phyloP scores from a whole-genome alignment of 2,329 filamentous ascomycete species.

The Arthrobotrys conoides region DNA sequence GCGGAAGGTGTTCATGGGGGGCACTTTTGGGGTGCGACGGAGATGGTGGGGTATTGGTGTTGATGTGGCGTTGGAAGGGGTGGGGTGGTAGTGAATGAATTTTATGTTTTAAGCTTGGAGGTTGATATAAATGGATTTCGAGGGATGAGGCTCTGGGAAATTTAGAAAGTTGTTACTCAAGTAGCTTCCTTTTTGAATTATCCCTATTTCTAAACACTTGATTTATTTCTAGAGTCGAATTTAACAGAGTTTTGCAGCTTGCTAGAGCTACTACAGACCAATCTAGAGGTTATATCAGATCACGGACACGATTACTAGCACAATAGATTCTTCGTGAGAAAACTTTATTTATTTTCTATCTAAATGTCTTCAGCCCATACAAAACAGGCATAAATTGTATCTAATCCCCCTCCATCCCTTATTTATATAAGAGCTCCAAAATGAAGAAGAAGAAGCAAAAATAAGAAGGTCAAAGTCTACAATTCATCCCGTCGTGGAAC shows the following conservation, averaged over 20 bases:
- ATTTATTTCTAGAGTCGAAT: not conserved
- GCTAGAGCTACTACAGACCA: no score
- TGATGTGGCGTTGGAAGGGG: slow-evolving; percentile 13
- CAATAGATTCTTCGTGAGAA: slow-evolving; percentile 4
- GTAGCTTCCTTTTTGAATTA: not conserved
- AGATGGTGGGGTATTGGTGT: not conserved
- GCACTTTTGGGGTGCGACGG: not conserved
- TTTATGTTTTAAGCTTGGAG: slow-evolving; percentile 8
- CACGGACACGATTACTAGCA: no score
- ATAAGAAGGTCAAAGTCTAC: slow-evolving; percentile 63
- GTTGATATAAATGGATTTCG: not conserved
- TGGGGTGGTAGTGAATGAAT: not conserved
- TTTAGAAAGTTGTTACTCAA: not conserved
- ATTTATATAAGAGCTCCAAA: not conserved
- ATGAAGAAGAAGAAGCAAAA: not conserved
- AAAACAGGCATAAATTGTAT: slow-evolving; percentile 5
- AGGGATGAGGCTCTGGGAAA: slow-evolving; percentile 1
- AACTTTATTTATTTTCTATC: slow-evolving; percentile 18
- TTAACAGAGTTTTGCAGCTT: not conserved
- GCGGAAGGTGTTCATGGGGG: slow-evolving; percentile 59
- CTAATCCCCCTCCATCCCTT: not conserved
- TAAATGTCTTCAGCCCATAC: not conserved
- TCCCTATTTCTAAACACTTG: not conserved
- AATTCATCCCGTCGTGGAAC: slow-evolving; percentile 49
- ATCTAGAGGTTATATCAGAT: not conserved